Evolutionary conservation across 1,284 basidiomycete species (phyloP), one percentile per base, ranked within the genome.

Genomic region (Ceratobasidium sp.): DNA sequence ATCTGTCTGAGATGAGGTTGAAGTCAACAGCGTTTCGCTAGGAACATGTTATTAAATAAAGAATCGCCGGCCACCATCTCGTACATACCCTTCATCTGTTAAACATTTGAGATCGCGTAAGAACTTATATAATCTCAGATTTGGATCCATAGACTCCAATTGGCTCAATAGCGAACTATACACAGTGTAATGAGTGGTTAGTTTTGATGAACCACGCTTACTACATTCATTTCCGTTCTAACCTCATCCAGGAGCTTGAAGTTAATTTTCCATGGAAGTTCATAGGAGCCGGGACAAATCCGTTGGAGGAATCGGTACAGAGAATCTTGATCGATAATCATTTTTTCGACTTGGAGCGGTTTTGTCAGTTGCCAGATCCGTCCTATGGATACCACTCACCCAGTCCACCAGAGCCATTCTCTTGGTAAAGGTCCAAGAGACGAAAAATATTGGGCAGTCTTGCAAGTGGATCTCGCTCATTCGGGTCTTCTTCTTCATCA

Each of bases 131-230:
- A 8, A 89, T 84, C 72, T 85, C 81, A 0, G 78, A 74, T 75
- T 83, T 84, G 77, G 83, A 85, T 1, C 88, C 88, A 67, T 88
- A 89, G 1, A 89, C 72, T 0, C 88, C 88, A 0, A 88, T 74
- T 4, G 86, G 86, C 73, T 83, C 83, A 60, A 87, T 76, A 6
- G 73, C 59, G 14, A 82, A 74, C 3, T 78, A 74, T 86, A 1
- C 43, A 36, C 39, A 34, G 32, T 39, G 1, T 26, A 18, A 32
- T n/a, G n/a, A n/a, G n/a, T n/a, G n/a, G n/a, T n/a, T n/a, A n/a
- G n/a, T n/a, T n/a, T n/a, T n/a, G n/a, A n/a, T n/a, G n/a, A n/a
- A n/a, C n/a, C n/a, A n/a, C n/a, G n/a, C n/a, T n/a, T n/a, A n/a
- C n/a, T n/a, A n/a, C n/a, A 36, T n/a, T 34, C 8, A 32, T 39